Evolutionary conservation across 129 eudicot genomes (phyloP).

Genomic region (Centella asiatica): DNA sequence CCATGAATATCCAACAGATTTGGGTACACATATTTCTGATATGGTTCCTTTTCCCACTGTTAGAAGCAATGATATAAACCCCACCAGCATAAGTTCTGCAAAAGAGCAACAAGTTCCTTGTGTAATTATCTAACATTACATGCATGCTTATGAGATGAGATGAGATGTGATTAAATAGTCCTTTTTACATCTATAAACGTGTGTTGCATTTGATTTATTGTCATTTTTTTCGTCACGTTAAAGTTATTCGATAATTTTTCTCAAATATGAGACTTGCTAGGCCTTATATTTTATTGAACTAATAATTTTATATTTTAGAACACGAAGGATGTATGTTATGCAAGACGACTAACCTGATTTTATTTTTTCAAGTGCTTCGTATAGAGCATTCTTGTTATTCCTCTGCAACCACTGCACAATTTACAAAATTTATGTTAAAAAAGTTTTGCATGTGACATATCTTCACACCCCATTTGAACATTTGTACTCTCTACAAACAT

Average conservation of each 20-base stretch:
- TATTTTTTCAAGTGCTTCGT: conserved; percentile 52
- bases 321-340: too few species aligned
- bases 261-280: too few species aligned
- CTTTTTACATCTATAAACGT: too few species aligned
- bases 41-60: conserved; percentile 29
- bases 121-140: not conserved
- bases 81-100: conserved; percentile 49
- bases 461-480: not conserved
- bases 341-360: conserved; percentile 29
- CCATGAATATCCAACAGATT: conserved; percentile 39
- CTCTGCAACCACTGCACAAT: conserved; percentile 39
- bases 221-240: too few species aligned
- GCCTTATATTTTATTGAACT: too few species aligned
- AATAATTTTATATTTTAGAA: too few species aligned
- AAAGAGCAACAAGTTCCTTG: not conserved
- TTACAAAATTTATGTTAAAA: not conserved
- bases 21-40: conserved; percentile 45
- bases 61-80: conserved; percentile 49
- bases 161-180: too few species aligned
- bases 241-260: too few species aligned
- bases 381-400: conserved; percentile 38
- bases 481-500: not conserved
- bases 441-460: not conserved
- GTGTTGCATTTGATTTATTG: too few species aligned
- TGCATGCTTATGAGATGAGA: not conserved